A percentile compares a stretch with the other conserved stretches of the same genome.
phyloP scores from a whole-genome alignment of 768 basidiomycete genomes.

The Tylopilus vinaceipallidus region DNA sequence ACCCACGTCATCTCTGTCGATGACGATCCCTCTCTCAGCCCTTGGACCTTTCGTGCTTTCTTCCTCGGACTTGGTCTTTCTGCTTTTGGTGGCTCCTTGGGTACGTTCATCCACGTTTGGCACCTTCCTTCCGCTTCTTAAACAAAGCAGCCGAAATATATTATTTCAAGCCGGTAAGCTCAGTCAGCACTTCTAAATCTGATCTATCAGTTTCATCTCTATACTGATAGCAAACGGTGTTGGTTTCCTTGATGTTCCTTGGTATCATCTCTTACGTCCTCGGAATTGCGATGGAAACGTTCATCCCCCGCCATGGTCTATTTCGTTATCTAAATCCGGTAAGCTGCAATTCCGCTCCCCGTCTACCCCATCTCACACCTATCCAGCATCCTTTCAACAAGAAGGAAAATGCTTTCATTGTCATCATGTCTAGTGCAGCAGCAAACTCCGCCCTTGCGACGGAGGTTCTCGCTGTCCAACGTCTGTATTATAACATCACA shows the following conservation, averaged over 20 bases:
- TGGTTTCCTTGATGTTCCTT: constrained; percentile 53
- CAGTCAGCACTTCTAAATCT: not conserved
- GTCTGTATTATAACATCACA: constrained; percentile 50
- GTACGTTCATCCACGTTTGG: not conserved
- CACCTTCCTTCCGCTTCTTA: not conserved
- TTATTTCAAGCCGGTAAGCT: constrained; percentile 54
- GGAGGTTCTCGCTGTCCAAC: constrained; percentile 53
- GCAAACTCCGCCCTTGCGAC: constrained; percentile 53
- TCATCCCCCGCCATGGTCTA: constrained; percentile 51
- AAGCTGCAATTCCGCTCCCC: too few relatives aligned
- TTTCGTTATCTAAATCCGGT: constrained; percentile 53
- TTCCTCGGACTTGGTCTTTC: not conserved
- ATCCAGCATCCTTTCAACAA: constrained; percentile 56
- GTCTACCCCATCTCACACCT: constrained; percentile 6
- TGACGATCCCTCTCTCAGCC: constrained; percentile 1
- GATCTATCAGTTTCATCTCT: not conserved
- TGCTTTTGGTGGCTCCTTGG: not conserved
- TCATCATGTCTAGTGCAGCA: constrained; percentile 56
- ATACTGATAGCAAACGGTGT: constrained; percentile 45
- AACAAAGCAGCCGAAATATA: constrained; percentile 53
- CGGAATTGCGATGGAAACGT: constrained; percentile 43
- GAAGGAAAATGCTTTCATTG: constrained; percentile 57
- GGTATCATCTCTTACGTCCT: constrained; percentile 49
- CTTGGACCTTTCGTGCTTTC: not conserved
- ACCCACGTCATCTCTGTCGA: constrained; percentile 36